Conservation (phyloP, 2,329 filamentous ascomycete species). For the Aciculosporium take region DNA sequence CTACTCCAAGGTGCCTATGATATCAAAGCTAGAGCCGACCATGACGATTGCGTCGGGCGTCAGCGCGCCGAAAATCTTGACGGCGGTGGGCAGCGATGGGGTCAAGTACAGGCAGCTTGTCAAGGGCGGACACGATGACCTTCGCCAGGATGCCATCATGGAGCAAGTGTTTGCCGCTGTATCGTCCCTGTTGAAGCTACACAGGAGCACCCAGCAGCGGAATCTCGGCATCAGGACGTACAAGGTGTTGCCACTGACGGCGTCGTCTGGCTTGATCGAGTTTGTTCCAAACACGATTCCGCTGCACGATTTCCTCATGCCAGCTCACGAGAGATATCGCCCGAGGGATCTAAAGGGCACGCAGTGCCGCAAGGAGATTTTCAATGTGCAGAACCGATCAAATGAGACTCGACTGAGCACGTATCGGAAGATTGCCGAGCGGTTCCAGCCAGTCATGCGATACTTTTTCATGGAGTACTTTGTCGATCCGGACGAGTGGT, state of each 20-base stretch:
- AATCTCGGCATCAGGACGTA: slow-evolving; percentile 88
- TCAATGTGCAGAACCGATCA: slow-evolving; percentile 53
- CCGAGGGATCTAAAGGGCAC: slow-evolving; percentile 68
- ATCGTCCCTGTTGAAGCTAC: slow-evolving; percentile 73
- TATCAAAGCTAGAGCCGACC: slow-evolving; percentile 54
- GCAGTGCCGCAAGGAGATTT: slow-evolving; percentile 67
- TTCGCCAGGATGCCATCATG: slow-evolving; percentile 97
- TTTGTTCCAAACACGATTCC: slow-evolving; percentile 92
- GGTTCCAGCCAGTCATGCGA: slow-evolving; percentile 83
- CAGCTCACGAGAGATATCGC: slow-evolving; percentile 75
- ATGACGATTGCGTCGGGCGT: slow-evolving; percentile 83
- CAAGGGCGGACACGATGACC: slow-evolving; percentile 89
- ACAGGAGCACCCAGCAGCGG: slow-evolving; percentile 75
- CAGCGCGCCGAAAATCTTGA: slow-evolving; percentile 87
- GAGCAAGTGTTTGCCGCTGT: slow-evolving; percentile 98
- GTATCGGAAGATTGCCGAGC: slow-evolving; percentile 65
- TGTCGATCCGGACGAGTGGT: slow-evolving; percentile 91
- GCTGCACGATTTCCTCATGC: slow-evolving; percentile 81
- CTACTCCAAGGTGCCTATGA: slow-evolving; percentile 64
- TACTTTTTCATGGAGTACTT: slow-evolving; percentile 98
- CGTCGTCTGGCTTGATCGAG: slow-evolving; percentile 81
- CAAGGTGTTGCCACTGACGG: slow-evolving; percentile 83
- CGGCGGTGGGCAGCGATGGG: slow-evolving; percentile 65
- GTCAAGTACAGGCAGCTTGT: slow-evolving; percentile 75
- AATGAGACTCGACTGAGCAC: slow-evolving; percentile 57